Conservation (phyloP, 306 rosid species). For the Bauhinia variegata region DNA sequence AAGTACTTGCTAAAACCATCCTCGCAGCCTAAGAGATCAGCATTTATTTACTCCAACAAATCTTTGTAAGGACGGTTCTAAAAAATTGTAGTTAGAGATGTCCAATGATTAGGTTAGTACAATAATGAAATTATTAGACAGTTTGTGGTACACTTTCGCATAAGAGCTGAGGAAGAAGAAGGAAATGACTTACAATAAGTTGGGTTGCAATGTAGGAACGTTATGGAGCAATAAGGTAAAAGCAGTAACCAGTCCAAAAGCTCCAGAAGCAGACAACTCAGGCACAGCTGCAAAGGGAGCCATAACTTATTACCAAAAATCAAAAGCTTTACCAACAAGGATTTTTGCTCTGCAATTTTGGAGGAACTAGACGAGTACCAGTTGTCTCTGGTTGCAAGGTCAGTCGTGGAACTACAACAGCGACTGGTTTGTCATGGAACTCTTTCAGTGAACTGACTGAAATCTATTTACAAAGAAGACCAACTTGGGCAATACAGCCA, state of each 20-base stretch:
- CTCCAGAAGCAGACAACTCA: conserved; percentile 93
- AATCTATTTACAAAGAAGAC: not conserved
- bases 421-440: conserved; percentile 77
- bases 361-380: conserved; percentile 50
- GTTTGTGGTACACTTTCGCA: conserved; percentile 12
- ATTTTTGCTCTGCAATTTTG: conserved; percentile 9
- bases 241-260: conserved; percentile 91
- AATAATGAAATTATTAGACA: conserved; percentile 21
- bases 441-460: not conserved
- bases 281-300: conserved; percentile 73
- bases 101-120: conserved; percentile 19
- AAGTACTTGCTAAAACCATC: conserved; percentile 31
- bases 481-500: conserved; percentile 20
- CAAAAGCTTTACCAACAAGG: conserved; percentile 18
- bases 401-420: conserved; percentile 84
- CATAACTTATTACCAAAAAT: conserved; percentile 23
- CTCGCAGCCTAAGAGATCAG: conserved; percentile 21
- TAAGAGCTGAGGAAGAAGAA: conserved; percentile 11
- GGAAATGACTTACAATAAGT: conserved; percentile 67
- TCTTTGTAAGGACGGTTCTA: conserved; percentile 22
- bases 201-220: conserved; percentile 88
- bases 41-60: conserved; percentile 3
- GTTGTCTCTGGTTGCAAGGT: conserved; percentile 94
- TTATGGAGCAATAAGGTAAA: conserved; percentile 87
- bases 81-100: conserved; percentile 19